Base-by-base conservation (phyloP, 345 rosid genomes). In the Salix exigua region DNA sequence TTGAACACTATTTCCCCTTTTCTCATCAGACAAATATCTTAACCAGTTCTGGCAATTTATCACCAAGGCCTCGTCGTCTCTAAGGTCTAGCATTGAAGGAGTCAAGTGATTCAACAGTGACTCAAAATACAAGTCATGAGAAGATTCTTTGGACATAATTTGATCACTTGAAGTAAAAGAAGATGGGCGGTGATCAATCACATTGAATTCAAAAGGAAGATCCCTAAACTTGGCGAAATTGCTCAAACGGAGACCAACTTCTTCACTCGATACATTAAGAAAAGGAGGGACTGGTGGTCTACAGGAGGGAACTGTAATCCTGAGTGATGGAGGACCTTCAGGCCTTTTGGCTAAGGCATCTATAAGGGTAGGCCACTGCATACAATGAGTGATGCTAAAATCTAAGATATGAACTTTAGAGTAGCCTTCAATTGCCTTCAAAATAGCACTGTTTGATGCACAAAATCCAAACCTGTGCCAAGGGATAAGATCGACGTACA, bases 351-450 rank as follows among this genome's bases (percentile, higher is more conserved):
- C 92, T 64, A 89, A 80, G 64, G 88, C 88, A 61, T 89, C 92
- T 18, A 91, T 89, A 25, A 91, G 86, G 2, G 92, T 91, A 40
- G 95, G 95, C 91, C 92, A 91, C 67, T 91, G 95, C 91, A 91
- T 89, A 78, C 95, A 89, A 48, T 89, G 83, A 62, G 91, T 87
- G 79, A 89, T 87, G 79, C 95, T 89, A 7, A 91, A 87, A 77
- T 91, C 92, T 69, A 91, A 75, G 46, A 91, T 81, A 60, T 91
- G 92, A 73, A 89, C 88, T 73, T 76, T 91, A 0, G 87, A 46
- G 79, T 37, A 79, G 8, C 89, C 90, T 80, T 87, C 83, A 63
- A 88, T 74, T 13, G 90, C 90, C 63, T 81, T 86, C 4, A 82
- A 80, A 66, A 91, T 85, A 37, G 84, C 84, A 62, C 90, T 79